Evolutionary conservation across 1,139 yeast genomes (phyloP), one percentile per base, ranked within the genome.

Genomic region (Fermentozyma sake): DNA sequence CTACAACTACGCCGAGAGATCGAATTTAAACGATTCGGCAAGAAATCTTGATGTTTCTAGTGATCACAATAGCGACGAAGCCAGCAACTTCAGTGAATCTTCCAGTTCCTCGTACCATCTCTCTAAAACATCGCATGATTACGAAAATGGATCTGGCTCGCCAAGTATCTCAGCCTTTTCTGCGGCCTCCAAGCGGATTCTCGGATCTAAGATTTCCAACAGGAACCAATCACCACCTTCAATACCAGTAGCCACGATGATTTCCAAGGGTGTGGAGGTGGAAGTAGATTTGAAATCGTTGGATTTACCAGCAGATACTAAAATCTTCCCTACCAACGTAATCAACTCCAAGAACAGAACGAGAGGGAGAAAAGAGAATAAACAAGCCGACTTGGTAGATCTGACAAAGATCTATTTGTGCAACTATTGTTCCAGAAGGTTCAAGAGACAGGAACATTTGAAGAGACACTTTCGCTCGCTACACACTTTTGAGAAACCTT

Each of bases 361-460:
- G 1, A 52, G 73, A 22, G 73, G 73, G 4, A 53, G 73, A 14
- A 67, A 67, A 37, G 72, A 67, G 30, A 66, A 66, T 38, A 64
- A 63, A 34, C 66, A 61, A 29, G 72, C 72, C 1, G 73, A 67
- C 38, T 42, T 64, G 42, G 54, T 51, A 31, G 73, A 67, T 37
- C 55, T 44, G 44, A 29, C 64, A 7, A 67, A 67, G 44, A 63
- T 67, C 16, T 67, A 49, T 39, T 47, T 64, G 26, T 67, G 73
- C 35, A 64, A 61, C 31, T 65, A 61, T 42, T 78, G 85, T 44
- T 66, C 73, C 26, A 60, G 82, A 44, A 55, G 81, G 31, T 83
- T 83, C 58, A 76, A 79, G 46, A 71, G 93, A 40, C 86, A 79
- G 50, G 94, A 83, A 48, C 94, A 83, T 52, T 58, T 83, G 41